Evolutionary conservation across 331 rosid genomes (phyloP), one percentile per base, ranked within the genome.

Genomic region (Rhamnella rubrinervis): DNA sequence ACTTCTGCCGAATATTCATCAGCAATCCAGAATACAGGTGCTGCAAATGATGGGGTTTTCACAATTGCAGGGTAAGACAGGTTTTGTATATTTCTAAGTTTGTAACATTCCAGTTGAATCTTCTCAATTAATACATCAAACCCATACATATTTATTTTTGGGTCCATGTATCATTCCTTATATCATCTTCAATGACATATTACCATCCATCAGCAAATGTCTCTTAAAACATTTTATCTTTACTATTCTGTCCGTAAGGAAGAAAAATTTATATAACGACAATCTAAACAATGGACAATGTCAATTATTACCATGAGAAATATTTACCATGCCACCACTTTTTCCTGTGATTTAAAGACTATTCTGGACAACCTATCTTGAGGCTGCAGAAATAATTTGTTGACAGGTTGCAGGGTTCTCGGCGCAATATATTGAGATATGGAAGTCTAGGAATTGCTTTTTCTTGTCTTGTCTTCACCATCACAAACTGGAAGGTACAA

Each of bases 321-420:
- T 4, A 31, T 63, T 75, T 61, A 50, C 56, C 67, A 47, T 37
- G 55, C 60, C 59, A 52, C 63, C 65, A 37, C 64, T 35, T 71
- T 73, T 25, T 59, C 46, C 4, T 3, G 35, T 40, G 52, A 67
- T 63, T 59, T 63, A 61, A 46, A 67, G 60, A 49, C 61, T 84
- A 47, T 70, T 61, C 64, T 67, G 69, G 66, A 63, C 71, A 77
- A 47, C 72, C 72, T 65, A 71, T 64, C 71, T 77, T 76, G 87
- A 82, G 82, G 90, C 77, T 79, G 67, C 84, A 80, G 85, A 74
- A 81, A 80, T 88, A 78, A 88, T 86, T 86, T 80, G 63, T 93
- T 87, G 84, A 74, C 97, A 93, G 98, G 98, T 84, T 93, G 84
- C 91, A 81, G 92, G 98, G 96, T 85, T 81, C 88, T 77, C 90